Percentiles rank a stretch among this genome's conserved stretches.
These are phyloP conservation scores for Backusella westeae DNA, from an alignment of 192 early-diverging fungal species.

Conservation along the genomic window DNA sequence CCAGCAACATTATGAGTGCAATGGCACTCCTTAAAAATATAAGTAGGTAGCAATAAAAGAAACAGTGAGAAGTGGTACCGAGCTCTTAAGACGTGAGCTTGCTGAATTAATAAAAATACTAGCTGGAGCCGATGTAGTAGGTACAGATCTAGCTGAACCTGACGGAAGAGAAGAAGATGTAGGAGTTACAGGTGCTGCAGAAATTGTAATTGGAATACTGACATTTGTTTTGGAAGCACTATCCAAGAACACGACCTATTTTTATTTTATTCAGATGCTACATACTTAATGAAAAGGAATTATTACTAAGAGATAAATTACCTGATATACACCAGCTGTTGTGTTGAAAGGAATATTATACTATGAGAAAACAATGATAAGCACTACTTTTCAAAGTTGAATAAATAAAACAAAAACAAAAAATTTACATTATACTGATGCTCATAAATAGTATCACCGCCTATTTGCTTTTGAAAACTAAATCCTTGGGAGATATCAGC, in stretches of 20 bases:
- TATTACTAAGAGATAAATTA: not conserved
- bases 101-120: not conserved
- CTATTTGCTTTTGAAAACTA: not conserved
- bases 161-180: not conserved
- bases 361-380: slow-evolving; percentile 3
- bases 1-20: slow-evolving; percentile 25
- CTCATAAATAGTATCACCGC: slow-evolving; percentile 12
- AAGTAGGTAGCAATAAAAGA: not conserved
- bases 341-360: slow-evolving; percentile 21
- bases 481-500: slow-evolving; percentile 20
- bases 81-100: not conserved
- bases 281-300: not conserved
- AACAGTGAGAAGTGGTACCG: not conserved
- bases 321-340: slow-evolving; percentile 16
- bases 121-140: slow-evolving; percentile 57
- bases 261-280: not conserved
- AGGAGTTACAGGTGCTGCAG: slow-evolving; percentile 5
- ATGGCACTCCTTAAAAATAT: not conserved
- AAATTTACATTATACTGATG: slow-evolving; percentile 18
- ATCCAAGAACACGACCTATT: slow-evolving; percentile 15
- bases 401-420: not conserved
- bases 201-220: slow-evolving; percentile 16
- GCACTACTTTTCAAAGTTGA: not conserved
- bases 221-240: slow-evolving; percentile 4
- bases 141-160: slow-evolving; percentile 82